Conservation (phyloP, 73 alveolate genomes). For the Breviolum minutum region DNA sequence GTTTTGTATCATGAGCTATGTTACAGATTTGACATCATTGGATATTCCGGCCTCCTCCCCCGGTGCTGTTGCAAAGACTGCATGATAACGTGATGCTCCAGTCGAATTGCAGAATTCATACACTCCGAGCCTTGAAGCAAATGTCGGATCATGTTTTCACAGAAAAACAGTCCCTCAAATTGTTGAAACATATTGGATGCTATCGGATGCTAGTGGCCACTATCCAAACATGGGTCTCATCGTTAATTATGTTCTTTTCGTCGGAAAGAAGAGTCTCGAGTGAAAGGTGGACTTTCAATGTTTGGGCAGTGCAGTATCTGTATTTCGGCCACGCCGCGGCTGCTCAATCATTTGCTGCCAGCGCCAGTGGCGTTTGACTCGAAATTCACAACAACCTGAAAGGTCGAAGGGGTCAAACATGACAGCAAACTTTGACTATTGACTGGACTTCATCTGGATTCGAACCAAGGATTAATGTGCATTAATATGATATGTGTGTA, state of each 20-base stretch:
- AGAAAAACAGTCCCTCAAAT: not conserved
- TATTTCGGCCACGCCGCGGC: slow-evolving; percentile 27
- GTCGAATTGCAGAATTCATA: slow-evolving; percentile 59
- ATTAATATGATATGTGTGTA: too few relatives aligned
- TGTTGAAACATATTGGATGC: not conserved
- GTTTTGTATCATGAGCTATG: not conserved
- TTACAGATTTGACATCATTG: not conserved
- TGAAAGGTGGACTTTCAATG: too few relatives aligned
- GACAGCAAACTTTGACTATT: too few relatives aligned
- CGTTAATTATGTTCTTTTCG: too few relatives aligned
- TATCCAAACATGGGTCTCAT: too few relatives aligned
- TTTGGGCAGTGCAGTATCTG: too few relatives aligned
- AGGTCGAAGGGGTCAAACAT: not conserved
- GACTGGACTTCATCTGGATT: too few relatives aligned
- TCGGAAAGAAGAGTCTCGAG: too few relatives aligned
- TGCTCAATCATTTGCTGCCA: slow-evolving; percentile 91
- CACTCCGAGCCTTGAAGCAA: slow-evolving; percentile 62
- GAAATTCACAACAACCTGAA: slow-evolving; percentile 63
- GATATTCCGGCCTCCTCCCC: slow-evolving; percentile 39
- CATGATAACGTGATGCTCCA: slow-evolving; percentile 84
- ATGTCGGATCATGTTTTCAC: not conserved
- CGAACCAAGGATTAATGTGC: too few relatives aligned
- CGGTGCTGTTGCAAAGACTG: slow-evolving; percentile 43
- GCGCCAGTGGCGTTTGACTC: slow-evolving; percentile 86
- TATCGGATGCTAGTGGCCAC: not conserved